Percentiles rank a stretch among this genome's conserved stretches.
These are phyloP conservation scores for Pelargonium fulgidum DNA, from an alignment of 441 rosid species.

Conservation along the genomic window DNA sequence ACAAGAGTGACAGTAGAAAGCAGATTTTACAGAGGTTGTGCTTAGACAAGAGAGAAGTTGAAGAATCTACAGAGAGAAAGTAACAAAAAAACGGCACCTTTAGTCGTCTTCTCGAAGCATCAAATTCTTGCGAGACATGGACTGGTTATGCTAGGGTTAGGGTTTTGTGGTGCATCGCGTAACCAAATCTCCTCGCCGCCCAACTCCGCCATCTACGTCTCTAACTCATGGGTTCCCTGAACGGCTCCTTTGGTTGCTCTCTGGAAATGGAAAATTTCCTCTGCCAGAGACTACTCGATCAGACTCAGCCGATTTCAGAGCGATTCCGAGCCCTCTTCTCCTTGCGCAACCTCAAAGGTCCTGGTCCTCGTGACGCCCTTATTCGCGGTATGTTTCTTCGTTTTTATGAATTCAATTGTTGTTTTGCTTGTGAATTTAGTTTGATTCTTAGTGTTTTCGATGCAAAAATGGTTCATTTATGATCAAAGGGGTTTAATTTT, in stretches of 20 bases:
- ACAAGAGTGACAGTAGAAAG: no score
- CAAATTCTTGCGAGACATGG: not conserved
- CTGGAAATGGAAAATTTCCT: slow-evolving; percentile 56
- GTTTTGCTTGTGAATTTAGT: not conserved
- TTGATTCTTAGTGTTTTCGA: not conserved
- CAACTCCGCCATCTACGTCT: not conserved
- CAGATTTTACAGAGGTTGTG: no score
- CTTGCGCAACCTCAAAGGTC: slow-evolving; percentile 85
- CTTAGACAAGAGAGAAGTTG: no score
- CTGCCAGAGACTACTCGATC: slow-evolving; percentile 58
- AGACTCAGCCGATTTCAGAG: slow-evolving; percentile 60
- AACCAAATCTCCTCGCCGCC: slow-evolving; percentile 4
- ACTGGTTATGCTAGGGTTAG: not conserved
- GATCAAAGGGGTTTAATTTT: not conserved
- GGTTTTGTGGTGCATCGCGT: not conserved
- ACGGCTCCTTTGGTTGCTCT: slow-evolving; percentile 16
- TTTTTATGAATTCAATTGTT: not conserved
- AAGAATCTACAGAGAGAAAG: no score
- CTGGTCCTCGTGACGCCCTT: slow-evolving; percentile 69
- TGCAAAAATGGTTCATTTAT: not conserved
- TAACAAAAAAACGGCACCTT: not conserved
- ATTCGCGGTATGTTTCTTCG: slow-evolving; percentile 37
- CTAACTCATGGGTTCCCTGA: slow-evolving; percentile 26
- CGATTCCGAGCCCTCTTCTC: slow-evolving; percentile 88
- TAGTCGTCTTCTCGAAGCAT: not conserved